These are phyloP conservation scores for Ambrosiella xylebori DNA, from an alignment of 2,329 filamentous ascomycete species.

Conservation along the genomic window DNA sequence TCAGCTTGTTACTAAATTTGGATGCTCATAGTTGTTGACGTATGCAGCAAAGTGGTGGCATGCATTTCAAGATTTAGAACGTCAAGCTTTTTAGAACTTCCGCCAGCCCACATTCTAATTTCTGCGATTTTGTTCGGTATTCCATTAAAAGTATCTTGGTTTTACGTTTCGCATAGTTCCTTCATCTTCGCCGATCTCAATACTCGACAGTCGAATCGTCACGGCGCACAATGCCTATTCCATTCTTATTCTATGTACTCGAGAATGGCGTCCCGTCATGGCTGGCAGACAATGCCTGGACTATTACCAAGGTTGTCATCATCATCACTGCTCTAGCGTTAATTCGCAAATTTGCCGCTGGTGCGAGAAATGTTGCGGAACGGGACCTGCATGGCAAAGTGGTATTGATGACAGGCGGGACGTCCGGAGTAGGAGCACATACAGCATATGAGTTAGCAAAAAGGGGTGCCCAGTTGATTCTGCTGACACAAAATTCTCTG, in stretches of 20 bases:
- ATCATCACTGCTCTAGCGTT: slow-evolving; percentile 25
- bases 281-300: slow-evolving; percentile 28
- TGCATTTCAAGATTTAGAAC: neutral
- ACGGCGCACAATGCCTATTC: slow-evolving; percentile 30
- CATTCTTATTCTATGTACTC: slow-evolving; percentile 30
- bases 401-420: slow-evolving; percentile 84
- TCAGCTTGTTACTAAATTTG: neutral
- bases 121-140: neutral
- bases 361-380: slow-evolving; percentile 57
- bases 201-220: neutral
- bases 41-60: neutral
- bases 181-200: neutral
- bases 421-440: slow-evolving; percentile 74
- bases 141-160: neutral
- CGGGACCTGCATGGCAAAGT: slow-evolving; percentile 85
- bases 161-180: neutral
- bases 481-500: slow-evolving; percentile 68
- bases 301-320: slow-evolving; percentile 24
- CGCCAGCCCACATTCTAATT: neutral
- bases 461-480: slow-evolving; percentile 76
- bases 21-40: neutral
- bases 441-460: slow-evolving; percentile 57
- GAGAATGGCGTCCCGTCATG: slow-evolving; percentile 32
- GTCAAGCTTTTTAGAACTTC: neutral
- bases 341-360: slow-evolving; percentile 61